Base-by-base conservation (phyloP, 148 eudicot species). In the Silene latifolia region DNA sequence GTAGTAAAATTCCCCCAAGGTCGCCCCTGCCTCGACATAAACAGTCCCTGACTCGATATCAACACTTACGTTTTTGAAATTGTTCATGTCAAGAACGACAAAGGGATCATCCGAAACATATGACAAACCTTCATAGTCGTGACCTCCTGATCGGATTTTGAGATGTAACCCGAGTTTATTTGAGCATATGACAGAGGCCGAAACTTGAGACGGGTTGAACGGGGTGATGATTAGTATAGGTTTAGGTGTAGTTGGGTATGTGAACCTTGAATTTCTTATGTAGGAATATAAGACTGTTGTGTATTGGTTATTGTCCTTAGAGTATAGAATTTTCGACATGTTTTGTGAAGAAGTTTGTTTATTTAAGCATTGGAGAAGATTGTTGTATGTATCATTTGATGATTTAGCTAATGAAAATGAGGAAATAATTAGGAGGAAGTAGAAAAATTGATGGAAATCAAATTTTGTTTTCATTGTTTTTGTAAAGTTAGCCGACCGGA, bases 1-100 rank as follows among this genome's bases (percentile, higher is more conserved):
- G 42, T 85, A 78, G 59, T 85, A 82, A 20, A 87, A 76, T 57
- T 87, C 88, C 0, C 90, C 90, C 32, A 87, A 39, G 3, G 82
- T 81, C 19, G 88, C 86, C 3, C 90, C 90, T 0, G 78, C 76
- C 68, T 82, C 81, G 8, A 81, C 83, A 79, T 83, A 81, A 4
- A 83, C 88, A 17, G 85, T 81, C 24, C 72, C 64, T 11, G 48
- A 29, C 8, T 54, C 74, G 10, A 7, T 19, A 63, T 79, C 48
- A 11, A 87, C 79, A 23, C 19, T 54, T 13, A 87, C 53, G 8
- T 83, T 71, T 4, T 81, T 67, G 13, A 84, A 60, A 68, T 78
- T 61, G 21, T 48, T 46, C 77, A 86, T 48, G 65, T 86, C 89
- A 8, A 86, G 63, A 4, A 86, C 21, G 1, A 81, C 62, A 71